phyloP scores from a whole-genome alignment of 2,329 filamentous ascomycete genomes.

The Cytospora mali region DNA sequence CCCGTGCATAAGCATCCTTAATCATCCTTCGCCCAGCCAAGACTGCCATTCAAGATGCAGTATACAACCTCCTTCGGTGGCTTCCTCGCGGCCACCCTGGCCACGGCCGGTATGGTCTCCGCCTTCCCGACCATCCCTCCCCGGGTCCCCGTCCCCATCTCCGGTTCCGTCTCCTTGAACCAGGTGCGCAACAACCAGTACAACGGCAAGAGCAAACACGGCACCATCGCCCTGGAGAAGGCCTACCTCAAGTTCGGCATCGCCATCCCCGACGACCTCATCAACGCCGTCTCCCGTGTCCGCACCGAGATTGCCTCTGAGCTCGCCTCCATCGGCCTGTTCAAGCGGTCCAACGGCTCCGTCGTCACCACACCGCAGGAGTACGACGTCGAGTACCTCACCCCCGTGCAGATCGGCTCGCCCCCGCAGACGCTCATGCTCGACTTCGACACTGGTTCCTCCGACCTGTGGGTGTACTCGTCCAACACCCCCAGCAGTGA shows the following conservation, averaged over 20 bases:
- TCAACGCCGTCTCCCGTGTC: conserved; percentile 36
- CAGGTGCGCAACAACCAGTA: conserved; percentile 33
- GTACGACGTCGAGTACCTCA: conserved; percentile 41
- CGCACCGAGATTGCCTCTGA: conserved; percentile 23
- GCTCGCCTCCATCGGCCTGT: conserved; percentile 23
- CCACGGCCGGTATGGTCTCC: conserved; percentile 27
- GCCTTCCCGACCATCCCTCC: conserved; percentile 25
- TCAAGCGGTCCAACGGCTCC: conserved; percentile 38
- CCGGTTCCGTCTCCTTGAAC: conserved; percentile 28
- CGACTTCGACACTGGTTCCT: conserved; percentile 50
- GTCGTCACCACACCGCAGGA: conserved; percentile 35
- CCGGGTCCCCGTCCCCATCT: conserved; percentile 23
- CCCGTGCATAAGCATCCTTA: neutral
- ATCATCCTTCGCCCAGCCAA: conserved; percentile 4
- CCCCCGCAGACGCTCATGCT: conserved; percentile 47
- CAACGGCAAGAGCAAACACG: conserved; percentile 36
- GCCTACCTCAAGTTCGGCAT: conserved; percentile 45
- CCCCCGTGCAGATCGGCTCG: conserved; percentile 40
- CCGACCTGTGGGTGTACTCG: conserved; percentile 46
- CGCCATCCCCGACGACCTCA: conserved; percentile 38
- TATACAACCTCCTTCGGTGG: conserved; percentile 25
- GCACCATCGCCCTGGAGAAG: conserved; percentile 40
- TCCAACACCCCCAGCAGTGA: conserved; percentile 32
- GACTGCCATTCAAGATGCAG: conserved; percentile 19
- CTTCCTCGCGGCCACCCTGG: conserved; percentile 28